Base-by-base conservation (phyloP, 768 basidiomycete genomes). In the Termitomyces sp. region DNA sequence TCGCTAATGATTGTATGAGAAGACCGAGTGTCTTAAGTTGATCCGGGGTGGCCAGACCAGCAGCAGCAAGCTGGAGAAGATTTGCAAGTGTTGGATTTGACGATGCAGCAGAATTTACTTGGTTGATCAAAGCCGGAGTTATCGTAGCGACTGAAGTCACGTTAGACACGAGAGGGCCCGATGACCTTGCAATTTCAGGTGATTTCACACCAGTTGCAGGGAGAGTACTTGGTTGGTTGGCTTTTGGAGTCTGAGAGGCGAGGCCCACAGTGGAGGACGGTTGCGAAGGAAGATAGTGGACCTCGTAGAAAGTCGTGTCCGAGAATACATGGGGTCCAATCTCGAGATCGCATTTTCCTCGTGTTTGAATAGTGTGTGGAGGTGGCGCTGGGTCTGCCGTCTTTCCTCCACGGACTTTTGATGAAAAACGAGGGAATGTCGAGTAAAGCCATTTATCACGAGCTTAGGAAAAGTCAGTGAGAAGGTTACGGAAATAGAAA, bases 291-390 rank as follows among this genome's bases (percentile, higher is more conserved):
- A 84, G 76, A 69, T 91, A 92, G 65, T 85, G 80, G 9, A 88
- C 86, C 70, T 92, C 88, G 61, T 84, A 90, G 58, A 93, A 74
- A 0, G 79, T 75, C 0, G 89, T 90, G 24, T 85, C 82, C 34
- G 74, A 66, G 64, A 92, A 92, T 28, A 76, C 72, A 68, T 90
- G 89, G 15, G 91, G 91, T 5, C 90, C 91, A 33, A 93, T 82
- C 63, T 83, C 77, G 37, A 94, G 69, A 55, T 86, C 82, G 67
- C 85, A 92, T 65, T 76, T 82, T 46, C 88, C 89, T 36, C 86
- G 77, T 33, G 76, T 76, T 62, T 83, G 82, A 55, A 85, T 80
- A 1, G 81, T 85, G 66, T 90, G 87, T 0, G 87, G 83, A 3
- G 87, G 87, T 41, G 83, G 83, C 26, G 73, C 67, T 22, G 78